Evolutionary conservation across 1,139 yeast genomes (phyloP).

Genomic region (Scheffersomyces cryptocercus): DNA sequence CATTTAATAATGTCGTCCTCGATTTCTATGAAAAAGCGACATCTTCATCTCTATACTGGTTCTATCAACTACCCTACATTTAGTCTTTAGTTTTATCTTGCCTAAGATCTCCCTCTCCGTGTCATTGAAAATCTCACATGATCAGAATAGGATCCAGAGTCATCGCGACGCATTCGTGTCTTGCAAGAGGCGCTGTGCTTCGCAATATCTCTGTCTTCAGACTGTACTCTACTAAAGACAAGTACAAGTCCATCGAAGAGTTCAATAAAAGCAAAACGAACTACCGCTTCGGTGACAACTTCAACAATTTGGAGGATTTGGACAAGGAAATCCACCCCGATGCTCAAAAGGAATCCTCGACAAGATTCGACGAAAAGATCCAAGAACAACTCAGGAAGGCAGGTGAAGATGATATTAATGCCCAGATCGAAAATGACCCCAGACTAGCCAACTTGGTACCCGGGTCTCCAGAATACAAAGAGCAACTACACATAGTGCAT

Average conservation of each 20-base stretch:
- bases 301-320: conserved; percentile 22
- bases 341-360: conserved; percentile 8
- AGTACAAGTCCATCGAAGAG: conserved; percentile 30
- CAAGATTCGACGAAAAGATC: conserved; percentile 10
- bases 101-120: no score
- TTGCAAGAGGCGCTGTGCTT: no score
- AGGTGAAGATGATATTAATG: conserved; percentile 24
- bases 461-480: conserved; percentile 42
- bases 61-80: no score
- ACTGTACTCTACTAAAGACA: background rate
- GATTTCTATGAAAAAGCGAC: no score
- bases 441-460: conserved; percentile 28
- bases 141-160: no score
- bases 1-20: no score
- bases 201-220: background rate
- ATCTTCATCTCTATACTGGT: no score
- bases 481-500: conserved; percentile 30
- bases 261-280: conserved; percentile 40
- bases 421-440: conserved; percentile 34
- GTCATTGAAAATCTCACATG: no score
- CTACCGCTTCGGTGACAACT: conserved; percentile 33
- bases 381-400: conserved; percentile 8
- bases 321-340: conserved; percentile 13
- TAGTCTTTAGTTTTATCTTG: no score
- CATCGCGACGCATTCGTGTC: no score